Conservation (phyloP, 169 alveolate species). For the Plasmodium knowlesi region DNA sequence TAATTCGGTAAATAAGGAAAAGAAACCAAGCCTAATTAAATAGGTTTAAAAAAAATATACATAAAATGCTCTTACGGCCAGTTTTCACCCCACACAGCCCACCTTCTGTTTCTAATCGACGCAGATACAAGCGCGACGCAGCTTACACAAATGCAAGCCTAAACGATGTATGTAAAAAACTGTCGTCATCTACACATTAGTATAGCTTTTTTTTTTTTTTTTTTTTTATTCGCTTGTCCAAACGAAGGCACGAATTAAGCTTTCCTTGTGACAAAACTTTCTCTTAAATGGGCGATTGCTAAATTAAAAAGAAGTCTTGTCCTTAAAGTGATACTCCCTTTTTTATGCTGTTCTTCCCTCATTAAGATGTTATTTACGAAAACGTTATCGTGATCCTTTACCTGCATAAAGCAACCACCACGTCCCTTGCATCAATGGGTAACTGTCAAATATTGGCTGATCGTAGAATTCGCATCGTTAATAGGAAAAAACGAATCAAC, state of each 20-base stretch:
- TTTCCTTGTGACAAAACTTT: background rate
- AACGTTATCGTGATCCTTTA: background rate
- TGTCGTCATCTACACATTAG: background rate
- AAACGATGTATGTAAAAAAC: background rate
- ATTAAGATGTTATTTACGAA: background rate
- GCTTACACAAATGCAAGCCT: background rate
- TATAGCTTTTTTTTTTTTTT: background rate
- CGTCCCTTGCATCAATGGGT: background rate
- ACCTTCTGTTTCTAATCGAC: background rate
- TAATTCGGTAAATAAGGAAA: background rate
- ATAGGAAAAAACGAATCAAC: background rate
- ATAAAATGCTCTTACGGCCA: background rate
- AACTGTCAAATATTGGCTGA: background rate
- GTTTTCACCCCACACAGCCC: background rate
- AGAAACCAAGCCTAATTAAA: background rate
- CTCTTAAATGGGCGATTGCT: background rate
- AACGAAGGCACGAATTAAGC: background rate
- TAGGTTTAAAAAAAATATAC: background rate
- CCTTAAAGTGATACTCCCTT: background rate
- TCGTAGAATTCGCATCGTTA: background rate
- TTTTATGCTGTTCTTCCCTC: background rate
- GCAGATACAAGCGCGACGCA: background rate
- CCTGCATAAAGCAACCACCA: background rate
- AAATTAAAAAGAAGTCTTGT: background rate
- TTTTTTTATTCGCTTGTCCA: background rate